Evolutionary conservation across 306 rosid species (phyloP).

Genomic region (Fagus sylvatica): DNA sequence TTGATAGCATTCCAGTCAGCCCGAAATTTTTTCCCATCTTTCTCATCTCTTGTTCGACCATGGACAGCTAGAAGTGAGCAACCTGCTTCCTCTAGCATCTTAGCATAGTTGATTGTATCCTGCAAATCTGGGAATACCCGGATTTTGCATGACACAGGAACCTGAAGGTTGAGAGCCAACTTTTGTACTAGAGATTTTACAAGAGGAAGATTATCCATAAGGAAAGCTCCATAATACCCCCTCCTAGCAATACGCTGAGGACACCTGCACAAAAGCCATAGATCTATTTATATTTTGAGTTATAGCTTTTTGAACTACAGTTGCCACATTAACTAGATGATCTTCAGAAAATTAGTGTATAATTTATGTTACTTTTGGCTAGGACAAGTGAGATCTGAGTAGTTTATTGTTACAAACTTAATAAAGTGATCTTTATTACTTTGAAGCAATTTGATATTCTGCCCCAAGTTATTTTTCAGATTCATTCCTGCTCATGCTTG

Average conservation of each 20-base stretch:
- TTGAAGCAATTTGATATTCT: neutral
- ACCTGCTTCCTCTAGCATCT: constrained; percentile 94
- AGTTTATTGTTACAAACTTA: neutral
- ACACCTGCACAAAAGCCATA: constrained; percentile 54
- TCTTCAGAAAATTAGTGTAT: neutral
- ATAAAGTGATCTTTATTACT: neutral
- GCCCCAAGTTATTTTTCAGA: neutral
- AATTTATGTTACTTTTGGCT: neutral
- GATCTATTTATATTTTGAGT: constrained; percentile 11
- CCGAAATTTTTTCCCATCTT: constrained; percentile 80
- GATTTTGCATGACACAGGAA: constrained; percentile 95
- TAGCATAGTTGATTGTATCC: constrained; percentile 77
- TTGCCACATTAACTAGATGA: neutral
- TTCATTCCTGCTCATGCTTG: too few relatives aligned
- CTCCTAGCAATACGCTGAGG: constrained; percentile 93
- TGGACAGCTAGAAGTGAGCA: constrained; percentile 90
- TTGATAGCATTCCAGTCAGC: constrained; percentile 88
- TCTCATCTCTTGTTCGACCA: constrained; percentile 89
- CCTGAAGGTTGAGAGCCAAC: constrained; percentile 71
- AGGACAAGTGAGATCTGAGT: neutral
- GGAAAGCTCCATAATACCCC: constrained; percentile 89
- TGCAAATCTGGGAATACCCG: constrained; percentile 79
- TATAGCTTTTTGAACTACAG: neutral
- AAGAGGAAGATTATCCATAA: constrained; percentile 95
- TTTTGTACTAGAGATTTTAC: constrained; percentile 81